Percentiles rank a stretch among this genome's conserved stretches.
Evolutionary conservation across 805 yeast species (phyloP).

Genomic region (Lachancea quebecensis): DNA sequence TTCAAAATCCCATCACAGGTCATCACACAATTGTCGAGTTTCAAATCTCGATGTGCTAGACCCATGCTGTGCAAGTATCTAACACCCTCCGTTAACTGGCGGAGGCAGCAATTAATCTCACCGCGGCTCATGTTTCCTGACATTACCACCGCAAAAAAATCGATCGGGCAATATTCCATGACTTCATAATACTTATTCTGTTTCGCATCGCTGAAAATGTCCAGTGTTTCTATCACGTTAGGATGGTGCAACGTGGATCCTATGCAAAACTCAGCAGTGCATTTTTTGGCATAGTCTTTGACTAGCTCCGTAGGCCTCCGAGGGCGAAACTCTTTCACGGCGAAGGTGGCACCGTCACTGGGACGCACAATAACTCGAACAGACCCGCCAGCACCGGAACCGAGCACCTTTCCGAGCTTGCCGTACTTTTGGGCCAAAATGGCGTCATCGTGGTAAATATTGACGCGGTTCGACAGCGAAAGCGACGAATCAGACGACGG

Average conservation of each 20-base stretch:
- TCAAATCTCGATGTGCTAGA: slow-evolving; percentile 75
- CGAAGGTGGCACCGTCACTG: slow-evolving; percentile 64
- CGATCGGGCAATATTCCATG: slow-evolving; percentile 82
- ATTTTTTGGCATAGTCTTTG: slow-evolving; percentile 76
- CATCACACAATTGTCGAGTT: slow-evolving; percentile 77
- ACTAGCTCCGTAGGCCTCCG: slow-evolving; percentile 61
- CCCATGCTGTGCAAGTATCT: slow-evolving; percentile 71
- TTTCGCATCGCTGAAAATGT: slow-evolving; percentile 50
- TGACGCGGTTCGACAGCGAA: slow-evolving; percentile 28
- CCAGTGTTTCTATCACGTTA: slow-evolving; percentile 71
- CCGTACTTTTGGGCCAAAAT: slow-evolving; percentile 57
- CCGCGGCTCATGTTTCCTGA: slow-evolving; percentile 74
- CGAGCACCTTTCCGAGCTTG: slow-evolving; percentile 64
- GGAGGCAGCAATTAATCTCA: slow-evolving; percentile 75
- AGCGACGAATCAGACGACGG: slow-evolving; percentile 31
- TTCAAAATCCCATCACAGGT: slow-evolving; percentile 67
- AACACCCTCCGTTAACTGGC: slow-evolving; percentile 68
- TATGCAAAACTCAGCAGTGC: slow-evolving; percentile 83
- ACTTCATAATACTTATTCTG: slow-evolving; percentile 69
- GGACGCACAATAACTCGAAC: slow-evolving; percentile 67
- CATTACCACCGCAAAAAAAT: slow-evolving; percentile 83
- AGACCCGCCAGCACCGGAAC: slow-evolving; percentile 86
- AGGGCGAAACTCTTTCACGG: slow-evolving; percentile 76
- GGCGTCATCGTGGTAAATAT: slow-evolving; percentile 46
- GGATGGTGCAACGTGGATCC: slow-evolving; percentile 80